Base-by-base conservation (phyloP, 371 early-diverging fungal species). In the Apophysomyces ossiformis region DNA sequence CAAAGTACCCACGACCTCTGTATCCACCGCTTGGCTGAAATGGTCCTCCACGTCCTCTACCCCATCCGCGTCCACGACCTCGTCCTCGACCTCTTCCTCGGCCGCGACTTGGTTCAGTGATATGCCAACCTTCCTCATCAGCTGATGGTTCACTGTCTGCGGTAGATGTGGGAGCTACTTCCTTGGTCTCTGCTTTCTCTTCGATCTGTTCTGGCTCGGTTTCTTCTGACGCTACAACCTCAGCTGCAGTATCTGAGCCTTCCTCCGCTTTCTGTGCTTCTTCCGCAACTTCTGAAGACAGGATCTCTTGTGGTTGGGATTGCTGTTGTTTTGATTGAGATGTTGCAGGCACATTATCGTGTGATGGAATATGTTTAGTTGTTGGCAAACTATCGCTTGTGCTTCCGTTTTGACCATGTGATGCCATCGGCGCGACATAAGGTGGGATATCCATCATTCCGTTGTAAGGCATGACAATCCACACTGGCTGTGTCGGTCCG, bases 31-130 rank as follows among this genome's bases (percentile, higher is more conserved):
- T 32, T 15, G 43, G 21, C 18, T 15, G 16, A 13, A 60, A 18
- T 18, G 62, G 35, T 18, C 63, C 43, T 32, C 68, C 61, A 37
- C 47, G 41, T 11, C 68, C 60, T 65, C 60, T 36, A 26, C 74
- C 74, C 59, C 75, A 57, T 12, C 74, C 71, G n/a, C 70, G 57
- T 8, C 69, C 67, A 64, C 66, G 44, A 13, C 41, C 43, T 39
- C 65, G 47, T n/a, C 65, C 47, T 8, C 71, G 68, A 35, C 73
- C 37, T 21, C 63, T 50, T 45, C 46, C 38, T 16, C 65, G 45
- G 44, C 70, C 69, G 21, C 70, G 58, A 50, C 67, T 61, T 50
- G 44, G 21, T 41, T 43, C 36, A 36, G 37, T 37, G 32, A 16
- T 7, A 18, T 16, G 45, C 58, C 50, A 43, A 39, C 64, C 54